These are phyloP conservation scores for Eucalyptus cloeziana DNA, from an alignment of 345 rosid species.

Conservation along the genomic window DNA sequence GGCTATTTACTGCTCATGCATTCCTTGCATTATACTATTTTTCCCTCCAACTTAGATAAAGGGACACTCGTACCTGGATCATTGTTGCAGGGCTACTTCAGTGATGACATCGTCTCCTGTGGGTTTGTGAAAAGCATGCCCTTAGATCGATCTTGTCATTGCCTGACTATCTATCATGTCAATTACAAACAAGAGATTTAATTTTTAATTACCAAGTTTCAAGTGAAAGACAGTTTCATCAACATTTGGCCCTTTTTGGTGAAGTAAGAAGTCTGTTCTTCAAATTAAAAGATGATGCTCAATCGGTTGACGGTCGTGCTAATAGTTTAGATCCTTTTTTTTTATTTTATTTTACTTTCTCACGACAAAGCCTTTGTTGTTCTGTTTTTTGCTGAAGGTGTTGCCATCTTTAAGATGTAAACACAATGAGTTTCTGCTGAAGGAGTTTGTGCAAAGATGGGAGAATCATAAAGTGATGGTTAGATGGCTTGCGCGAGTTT, in stretches of 20 bases:
- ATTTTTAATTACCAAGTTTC: not conserved
- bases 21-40: not conserved
- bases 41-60: not conserved
- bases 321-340: not conserved
- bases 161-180: not conserved
- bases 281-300: not conserved
- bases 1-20: not conserved
- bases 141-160: not conserved
- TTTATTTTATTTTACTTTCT: not conserved
- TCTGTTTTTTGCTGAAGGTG: slow-evolving; percentile 7
- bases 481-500: slow-evolving; percentile 41
- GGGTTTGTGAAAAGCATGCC: not conserved
- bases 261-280: not conserved
- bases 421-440: slow-evolving; percentile 33
- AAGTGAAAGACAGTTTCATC: not conserved
- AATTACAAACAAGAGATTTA: not conserved
- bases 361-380: not conserved
- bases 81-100: not conserved
- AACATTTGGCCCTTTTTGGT: not conserved
- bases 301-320: not conserved
- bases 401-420: slow-evolving; percentile 33
- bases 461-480: slow-evolving; percentile 39
- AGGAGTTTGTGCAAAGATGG: slow-evolving; percentile 46
- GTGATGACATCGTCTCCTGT: not conserved
- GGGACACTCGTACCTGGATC: not conserved